A percentile compares a stretch with the other conserved stretches of the same genome.
Evolutionary conservation across 495 filamentous ascomycete genomes (phyloP).

Genomic region (Pseudomonodictys pantanalensis): DNA sequence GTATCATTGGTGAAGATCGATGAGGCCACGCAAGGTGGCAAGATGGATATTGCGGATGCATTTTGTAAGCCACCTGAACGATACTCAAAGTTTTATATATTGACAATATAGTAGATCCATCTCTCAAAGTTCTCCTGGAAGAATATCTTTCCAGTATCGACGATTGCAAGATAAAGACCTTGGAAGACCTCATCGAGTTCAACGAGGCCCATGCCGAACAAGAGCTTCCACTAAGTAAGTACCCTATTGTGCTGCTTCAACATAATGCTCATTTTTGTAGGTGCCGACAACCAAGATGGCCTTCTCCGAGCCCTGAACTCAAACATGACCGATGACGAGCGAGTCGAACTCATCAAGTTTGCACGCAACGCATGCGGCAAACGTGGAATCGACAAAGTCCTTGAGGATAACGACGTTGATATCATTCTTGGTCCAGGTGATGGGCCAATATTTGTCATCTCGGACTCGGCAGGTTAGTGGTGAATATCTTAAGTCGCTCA

Average conservation of each 20-base stretch:
- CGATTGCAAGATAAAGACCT: background rate
- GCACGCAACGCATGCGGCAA: background rate
- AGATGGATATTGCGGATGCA: no score
- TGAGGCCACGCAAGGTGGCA: no score
- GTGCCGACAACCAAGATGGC: background rate
- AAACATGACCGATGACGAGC: background rate
- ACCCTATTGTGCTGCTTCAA: background rate
- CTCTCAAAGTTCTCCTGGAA: background rate
- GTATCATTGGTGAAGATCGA: no score
- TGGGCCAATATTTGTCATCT: background rate
- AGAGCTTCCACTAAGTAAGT: background rate
- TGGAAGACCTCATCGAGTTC: background rate
- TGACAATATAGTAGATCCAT: no score
- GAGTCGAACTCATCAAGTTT: background rate
- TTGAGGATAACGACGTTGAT: background rate
- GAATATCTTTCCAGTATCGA: background rate
- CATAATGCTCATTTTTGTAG: background rate
- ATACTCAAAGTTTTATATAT: no score
- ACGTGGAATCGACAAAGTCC: background rate
- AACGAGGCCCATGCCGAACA: background rate
- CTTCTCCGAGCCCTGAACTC: background rate
- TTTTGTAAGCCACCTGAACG: no score
- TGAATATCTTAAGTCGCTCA: background rate
- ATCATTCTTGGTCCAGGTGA: background rate
- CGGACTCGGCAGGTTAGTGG: background rate